Evolutionary conservation across 805 yeast species (phyloP), one percentile per base, ranked within the genome.

Genomic region (Metschnikowia colocasiae): DNA sequence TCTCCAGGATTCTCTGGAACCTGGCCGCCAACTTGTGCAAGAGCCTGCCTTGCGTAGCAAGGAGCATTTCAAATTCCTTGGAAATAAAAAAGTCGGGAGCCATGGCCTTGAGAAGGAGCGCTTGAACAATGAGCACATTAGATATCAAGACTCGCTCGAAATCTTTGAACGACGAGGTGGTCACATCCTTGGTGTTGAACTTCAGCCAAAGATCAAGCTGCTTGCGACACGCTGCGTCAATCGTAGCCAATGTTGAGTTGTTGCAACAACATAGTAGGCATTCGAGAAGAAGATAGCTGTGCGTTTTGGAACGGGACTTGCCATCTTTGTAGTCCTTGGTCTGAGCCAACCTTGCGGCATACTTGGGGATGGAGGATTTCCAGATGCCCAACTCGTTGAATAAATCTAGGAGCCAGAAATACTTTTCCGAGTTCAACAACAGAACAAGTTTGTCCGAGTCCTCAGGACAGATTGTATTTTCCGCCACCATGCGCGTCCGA

Each of bases 351-450:
- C 51, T 49, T 12, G 68, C 47, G 49, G 73, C 66, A 46, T 64
- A 67, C 15, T 55, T 52, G 1, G 75, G 75, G 8, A 71, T 55
- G 10, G 65, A 49, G 20, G 62, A 55, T 49, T 68, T 68, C 75
- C 75, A 71, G 13, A 70, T 54, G 36, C 55, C 49, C 27, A 68
- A 48, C n/a, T 67, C 74, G 42, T 71, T 71, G 48, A 69, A 69
- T 23, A 71, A 50, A 53, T 71, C 76, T 18, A 71, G 54, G 8
- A 71, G 38, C 74, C 74, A 69, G 52, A 62, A 64, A 45, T 67
- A 69, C 39, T 61, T 61, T 43, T 69, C 69, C n/a, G 52, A 49
- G 29, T 66, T 68, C n/a, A 69, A 50, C 33, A 68, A 46, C 15
- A 51, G 45, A 10, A 65, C 58, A 32, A 60, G 62, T 15, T 36